A percentile compares a stretch with the other conserved stretches of the same genome.
Evolutionary conservation across 2,329 filamentous ascomycete species (phyloP).

Genomic region (Hypoxylon sp.): DNA sequence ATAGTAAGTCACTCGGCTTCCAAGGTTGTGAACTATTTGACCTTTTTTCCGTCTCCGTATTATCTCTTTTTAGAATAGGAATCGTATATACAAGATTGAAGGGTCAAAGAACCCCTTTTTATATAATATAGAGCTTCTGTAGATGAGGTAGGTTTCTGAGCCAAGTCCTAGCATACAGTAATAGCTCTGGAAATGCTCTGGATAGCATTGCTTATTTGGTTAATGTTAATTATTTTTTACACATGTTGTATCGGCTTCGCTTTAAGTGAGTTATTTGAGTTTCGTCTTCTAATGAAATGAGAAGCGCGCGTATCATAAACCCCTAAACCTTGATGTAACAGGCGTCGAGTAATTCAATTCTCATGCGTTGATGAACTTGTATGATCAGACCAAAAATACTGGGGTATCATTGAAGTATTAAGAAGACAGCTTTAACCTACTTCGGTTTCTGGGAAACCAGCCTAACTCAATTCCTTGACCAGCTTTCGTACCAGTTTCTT

Average conservation of each 20-base stretch:
- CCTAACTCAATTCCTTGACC: slow-evolving; percentile 70
- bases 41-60: background rate
- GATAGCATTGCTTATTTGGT: slow-evolving; percentile 10
- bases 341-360: background rate
- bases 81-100: background rate
- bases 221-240: background rate
- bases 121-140: background rate
- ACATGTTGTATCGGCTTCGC: background rate
- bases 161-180: slow-evolving; percentile 1
- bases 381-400: slow-evolving; percentile 6
- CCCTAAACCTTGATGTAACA: background rate
- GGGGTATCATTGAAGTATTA: slow-evolving; percentile 44
- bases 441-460: slow-evolving; percentile 15
- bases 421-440: slow-evolving; percentile 28
- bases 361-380: background rate
- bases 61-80: background rate
- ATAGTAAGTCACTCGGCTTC: slow-evolving; percentile 6
- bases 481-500: slow-evolving; percentile 78
- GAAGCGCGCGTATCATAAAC: no score
- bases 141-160: slow-evolving; percentile 19
- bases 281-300: no score
- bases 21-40: no score
- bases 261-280: background rate
- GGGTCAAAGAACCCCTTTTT: background rate
- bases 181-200: slow-evolving; percentile 7